Conservation (phyloP, 495 filamentous ascomycete species). For the Penicillium taxi region DNA sequence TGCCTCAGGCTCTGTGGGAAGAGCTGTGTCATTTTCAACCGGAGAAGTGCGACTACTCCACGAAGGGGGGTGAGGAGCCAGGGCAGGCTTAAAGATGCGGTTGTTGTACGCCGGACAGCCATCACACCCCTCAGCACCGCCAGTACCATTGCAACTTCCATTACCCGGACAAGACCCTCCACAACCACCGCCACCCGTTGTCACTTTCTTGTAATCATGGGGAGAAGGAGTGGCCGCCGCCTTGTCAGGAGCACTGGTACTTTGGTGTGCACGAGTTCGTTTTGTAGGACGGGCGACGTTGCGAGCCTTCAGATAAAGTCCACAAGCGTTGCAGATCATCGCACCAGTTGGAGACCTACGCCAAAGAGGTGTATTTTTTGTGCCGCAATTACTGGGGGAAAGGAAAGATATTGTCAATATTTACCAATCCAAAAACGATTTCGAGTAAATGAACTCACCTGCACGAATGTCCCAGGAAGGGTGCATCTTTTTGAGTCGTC, state of each 20-base stretch:
- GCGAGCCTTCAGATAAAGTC: conserved; percentile 86
- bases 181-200: conserved; percentile 37
- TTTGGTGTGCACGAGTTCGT: conserved; percentile 52
- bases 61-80: conserved; percentile 20
- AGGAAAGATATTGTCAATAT: conserved; percentile 3
- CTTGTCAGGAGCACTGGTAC: conserved; percentile 20
- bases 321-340: conserved; percentile 97
- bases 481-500: conserved; percentile 28
- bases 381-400: conserved; percentile 76
- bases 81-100: conserved; percentile 66
- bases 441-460: conserved; percentile 33
- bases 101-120: conserved; percentile 98
- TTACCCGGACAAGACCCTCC: conserved; percentile 92
- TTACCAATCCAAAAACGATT: background rate
- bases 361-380: conserved; percentile 90
- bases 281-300: conserved; percentile 86
- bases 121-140: conserved; percentile 90
- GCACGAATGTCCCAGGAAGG: conserved; percentile 47
- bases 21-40: conserved; percentile 14
- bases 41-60: conserved; percentile 27
- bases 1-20: conserved; percentile 13
- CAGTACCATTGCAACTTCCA: conserved; percentile 92
- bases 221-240: conserved; percentile 7
- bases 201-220: conserved; percentile 15
- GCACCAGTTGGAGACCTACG: conserved; percentile 83